phyloP scores from a whole-genome alignment of 2,329 filamentous ascomycete species.

The Colletotrichum siamense region DNA sequence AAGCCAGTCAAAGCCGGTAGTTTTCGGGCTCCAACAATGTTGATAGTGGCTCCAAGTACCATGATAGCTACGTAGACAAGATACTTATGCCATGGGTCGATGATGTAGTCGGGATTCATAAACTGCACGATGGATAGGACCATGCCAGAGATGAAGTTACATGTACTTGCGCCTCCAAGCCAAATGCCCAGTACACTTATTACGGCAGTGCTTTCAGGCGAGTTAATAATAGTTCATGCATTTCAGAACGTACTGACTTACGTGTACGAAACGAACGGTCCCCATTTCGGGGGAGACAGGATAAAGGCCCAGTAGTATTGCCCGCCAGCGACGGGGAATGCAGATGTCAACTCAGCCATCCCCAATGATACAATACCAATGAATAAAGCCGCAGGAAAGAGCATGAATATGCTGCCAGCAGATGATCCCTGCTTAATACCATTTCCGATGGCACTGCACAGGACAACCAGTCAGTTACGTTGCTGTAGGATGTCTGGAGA shows the following conservation, averaged over 20 bases:
- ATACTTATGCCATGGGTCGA: not conserved
- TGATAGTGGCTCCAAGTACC: not conserved
- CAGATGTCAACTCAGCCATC: conserved; percentile 30
- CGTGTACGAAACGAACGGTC: conserved; percentile 24
- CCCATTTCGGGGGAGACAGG: conserved; percentile 22
- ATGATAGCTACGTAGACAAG: not conserved
- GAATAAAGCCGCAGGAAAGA: conserved; percentile 31
- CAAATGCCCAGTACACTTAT: not conserved
- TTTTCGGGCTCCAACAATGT: not conserved
- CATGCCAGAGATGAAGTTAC: conserved; percentile 21
- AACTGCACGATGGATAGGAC: conserved; percentile 27
- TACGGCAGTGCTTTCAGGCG: not conserved
- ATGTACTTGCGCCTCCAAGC: conserved; percentile 16
- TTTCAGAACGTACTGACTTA: not conserved
- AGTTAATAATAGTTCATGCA: not conserved
- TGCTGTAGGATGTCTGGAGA: not conserved
- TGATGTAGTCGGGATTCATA: not conserved
- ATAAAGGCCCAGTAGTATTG: conserved; percentile 34
- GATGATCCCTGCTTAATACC: conserved; percentile 29
- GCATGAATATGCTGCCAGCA: conserved; percentile 29
- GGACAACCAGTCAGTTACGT: not conserved
- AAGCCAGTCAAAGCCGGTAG: not conserved
- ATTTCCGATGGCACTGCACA: conserved; percentile 26
- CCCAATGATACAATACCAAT: conserved; percentile 30
- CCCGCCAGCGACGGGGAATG: conserved; percentile 30